Base-by-base conservation (phyloP, 2,329 filamentous ascomycete species). In the Penicillium occitanis region DNA sequence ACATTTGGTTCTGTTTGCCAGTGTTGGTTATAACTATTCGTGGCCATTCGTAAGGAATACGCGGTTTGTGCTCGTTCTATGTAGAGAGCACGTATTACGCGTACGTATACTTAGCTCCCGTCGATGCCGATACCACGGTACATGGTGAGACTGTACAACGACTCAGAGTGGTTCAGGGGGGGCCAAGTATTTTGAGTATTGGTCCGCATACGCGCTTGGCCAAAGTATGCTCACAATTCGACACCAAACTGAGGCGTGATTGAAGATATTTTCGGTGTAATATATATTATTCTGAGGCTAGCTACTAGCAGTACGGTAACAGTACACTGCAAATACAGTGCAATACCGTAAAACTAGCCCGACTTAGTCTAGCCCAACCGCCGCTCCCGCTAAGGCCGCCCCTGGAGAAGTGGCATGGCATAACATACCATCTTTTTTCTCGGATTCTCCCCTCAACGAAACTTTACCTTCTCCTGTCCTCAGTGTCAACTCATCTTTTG, bases 391-490 rank as follows among this genome's bases (percentile, higher is more conserved):
- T 57, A 37, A 37, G n/a, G 10, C 53, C 33, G 10, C 53, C 33
- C 5, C 50, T 33, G 17, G 14, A n/a, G 14, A 53, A 42, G 19
- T 25, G 19, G 30, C 30, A 55, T 35, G 51, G 51, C 51, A 37
- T 37, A 37, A 37, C 53, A 57, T 57, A 25, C 33, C 53, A 25
- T 37, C 33, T 57, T 40, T 57, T 40, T 57, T 57, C 53, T 57
- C 33, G n/a, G 51, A 30, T 33, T 19, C 50, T 53, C 28, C 50
- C 14, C 28, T 53, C 50, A n/a, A 13, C 25, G 11, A n/a, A 33
- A 30, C 51, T 11, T 13, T 22, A 30, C 51, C n/a, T 19, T 22
- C 30, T 22, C 53, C 13, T 37, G 30, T 37, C 19, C 33, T 57
- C 53, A 57, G 14, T 57, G 19, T 17, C 53, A 57, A 17, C n/a